Evolutionary conservation across 1,284 basidiomycete genomes (phyloP), one percentile per base, ranked within the genome.

Genomic region (Pseudozyma flocculosa): DNA sequence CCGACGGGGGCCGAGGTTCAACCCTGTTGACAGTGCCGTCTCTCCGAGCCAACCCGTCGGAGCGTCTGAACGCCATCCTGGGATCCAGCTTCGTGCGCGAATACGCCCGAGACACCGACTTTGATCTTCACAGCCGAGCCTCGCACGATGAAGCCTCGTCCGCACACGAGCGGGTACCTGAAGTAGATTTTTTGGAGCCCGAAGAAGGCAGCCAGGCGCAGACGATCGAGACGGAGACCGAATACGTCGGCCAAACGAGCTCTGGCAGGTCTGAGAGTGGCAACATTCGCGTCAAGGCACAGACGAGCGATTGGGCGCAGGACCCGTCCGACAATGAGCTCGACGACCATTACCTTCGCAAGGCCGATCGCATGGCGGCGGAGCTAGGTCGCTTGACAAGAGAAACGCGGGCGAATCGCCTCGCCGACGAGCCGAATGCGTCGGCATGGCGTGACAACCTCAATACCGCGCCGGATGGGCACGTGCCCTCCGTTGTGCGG

Each of bases 291-390:
- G n/a, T n/a, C n/a, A n/a, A n/a, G n/a, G n/a, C n/a, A n/a, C n/a
- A n/a, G n/a, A n/a, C n/a, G n/a, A n/a, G n/a, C n/a, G n/a, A n/a
- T n/a, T n/a, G n/a, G n/a, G n/a, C n/a, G n/a, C n/a, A n/a, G n/a
- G n/a, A n/a, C n/a, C n/a, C n/a, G n/a, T n/a, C n/a, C n/a, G n/a
- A n/a, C n/a, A 48, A 56, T 40, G 63, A 59, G 21, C 52, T 61
- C 21, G 54, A 62, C 40, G 63, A 62, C 14, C 49, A 43, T 1
- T 66, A 62, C 21, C 42, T 68, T 4, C 54, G 37, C 17, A 56
- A 62, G 18, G 62, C 66, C 22, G 66, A 68, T 38, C 49, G 54
- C 15, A 62, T 68, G 40, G 60, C 66, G 4, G 52, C 60, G 21
- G 59, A 62, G 53, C 55, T 68, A 9, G 58, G 62, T 8, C 54